Conservation (phyloP, 345 rosid genomes). For the Gossypium mustelinum region DNA sequence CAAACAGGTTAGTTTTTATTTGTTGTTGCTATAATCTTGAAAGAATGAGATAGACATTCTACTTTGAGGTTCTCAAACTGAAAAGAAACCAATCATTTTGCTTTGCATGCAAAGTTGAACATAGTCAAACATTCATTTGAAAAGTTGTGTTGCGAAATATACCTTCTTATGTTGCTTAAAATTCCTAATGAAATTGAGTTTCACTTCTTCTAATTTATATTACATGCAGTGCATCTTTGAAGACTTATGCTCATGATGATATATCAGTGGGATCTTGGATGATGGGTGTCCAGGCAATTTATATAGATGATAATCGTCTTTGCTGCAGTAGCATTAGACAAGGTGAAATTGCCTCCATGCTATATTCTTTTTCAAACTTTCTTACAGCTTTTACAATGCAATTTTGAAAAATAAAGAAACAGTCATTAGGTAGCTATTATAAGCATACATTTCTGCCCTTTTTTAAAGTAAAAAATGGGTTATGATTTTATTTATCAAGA, state of each 20-base stretch:
- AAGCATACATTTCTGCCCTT: not conserved
- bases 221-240: constrained; percentile 76
- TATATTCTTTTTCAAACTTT: not conserved
- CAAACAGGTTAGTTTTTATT: constrained; percentile 69
- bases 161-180: not conserved
- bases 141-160: not conserved
- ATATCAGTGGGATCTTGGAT: constrained; percentile 89
- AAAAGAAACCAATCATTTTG: not conserved
- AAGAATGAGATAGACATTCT: not conserved
- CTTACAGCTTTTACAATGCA: constrained; percentile 2
- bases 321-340: constrained; percentile 86
- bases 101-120: not conserved
- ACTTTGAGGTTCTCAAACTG: constrained; percentile 7
- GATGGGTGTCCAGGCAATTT: constrained; percentile 86
- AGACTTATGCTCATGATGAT: constrained; percentile 85
- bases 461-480: constrained; percentile 53
- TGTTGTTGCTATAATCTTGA: constrained; percentile 2
- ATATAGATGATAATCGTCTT: constrained; percentile 82
- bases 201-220: constrained; percentile 3
- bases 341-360: constrained; percentile 43
- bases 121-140: not conserved
- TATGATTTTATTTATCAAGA: not conserved
- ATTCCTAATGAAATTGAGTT: not conserved
- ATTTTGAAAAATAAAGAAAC: not conserved
- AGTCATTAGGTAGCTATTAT: not conserved